These are phyloP conservation scores for Linnemannia hyalina DNA, from an alignment of 192 early-diverging fungal genomes.

Conservation along the genomic window DNA sequence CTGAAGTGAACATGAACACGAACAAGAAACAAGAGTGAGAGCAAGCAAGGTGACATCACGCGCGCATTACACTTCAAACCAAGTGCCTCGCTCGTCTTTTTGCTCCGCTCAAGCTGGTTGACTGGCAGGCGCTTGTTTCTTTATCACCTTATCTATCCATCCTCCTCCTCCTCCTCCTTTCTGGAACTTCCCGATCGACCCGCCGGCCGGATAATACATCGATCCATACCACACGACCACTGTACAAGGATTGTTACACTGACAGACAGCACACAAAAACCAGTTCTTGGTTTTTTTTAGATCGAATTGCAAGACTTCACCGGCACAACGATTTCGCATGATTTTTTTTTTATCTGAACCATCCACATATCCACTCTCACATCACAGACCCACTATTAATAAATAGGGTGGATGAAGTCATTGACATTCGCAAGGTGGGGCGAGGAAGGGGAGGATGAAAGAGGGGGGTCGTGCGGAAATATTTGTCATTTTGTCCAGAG, in stretches of 20 bases:
- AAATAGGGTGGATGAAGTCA: neutral
- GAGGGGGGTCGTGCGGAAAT: neutral
- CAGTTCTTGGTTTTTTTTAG: neutral
- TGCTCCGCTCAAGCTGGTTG: too few relatives aligned
- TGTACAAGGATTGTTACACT: neutral
- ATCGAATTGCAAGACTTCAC: neutral
- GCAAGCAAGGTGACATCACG: conserved; percentile 8
- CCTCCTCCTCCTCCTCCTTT: too few relatives aligned
- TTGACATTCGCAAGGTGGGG: neutral
- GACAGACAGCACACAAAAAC: neutral
- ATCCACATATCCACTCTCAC: neutral
- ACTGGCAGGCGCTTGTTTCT: neutral
- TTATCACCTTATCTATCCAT: neutral
- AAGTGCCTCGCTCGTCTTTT: neutral
- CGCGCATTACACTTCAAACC: neutral
- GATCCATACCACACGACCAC: neutral
- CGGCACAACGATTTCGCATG: conserved; percentile 5
- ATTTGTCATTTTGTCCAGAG: neutral
- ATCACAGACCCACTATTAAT: neutral
- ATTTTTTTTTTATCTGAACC: neutral
- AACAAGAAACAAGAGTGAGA: neutral
- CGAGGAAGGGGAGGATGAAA: neutral
- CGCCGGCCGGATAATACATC: conserved; percentile 1
- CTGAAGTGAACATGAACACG: neutral
- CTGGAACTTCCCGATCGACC: too few relatives aligned